Evolutionary conservation across 2,329 filamentous ascomycete genomes (phyloP).

Genomic region (Microdochium trichocladiopsis): DNA sequence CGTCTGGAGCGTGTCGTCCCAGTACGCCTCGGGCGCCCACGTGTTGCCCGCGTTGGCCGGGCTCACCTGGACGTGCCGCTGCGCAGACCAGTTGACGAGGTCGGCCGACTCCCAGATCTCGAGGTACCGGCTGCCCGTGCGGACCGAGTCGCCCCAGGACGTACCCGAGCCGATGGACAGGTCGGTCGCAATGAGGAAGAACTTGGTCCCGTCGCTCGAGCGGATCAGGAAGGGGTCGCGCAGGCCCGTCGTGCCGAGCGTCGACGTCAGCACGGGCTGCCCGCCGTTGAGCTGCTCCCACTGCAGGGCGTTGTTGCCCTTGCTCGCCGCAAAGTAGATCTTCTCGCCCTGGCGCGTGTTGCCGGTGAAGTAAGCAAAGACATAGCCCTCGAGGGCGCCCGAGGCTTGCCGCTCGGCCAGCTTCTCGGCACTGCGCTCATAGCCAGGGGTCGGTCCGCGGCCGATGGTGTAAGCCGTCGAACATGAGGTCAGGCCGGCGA

Average conservation of each 20-base stretch:
- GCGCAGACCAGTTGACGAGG: slow-evolving; percentile 40
- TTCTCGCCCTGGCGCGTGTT: slow-evolving; percentile 37
- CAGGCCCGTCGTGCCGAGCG: slow-evolving; percentile 38
- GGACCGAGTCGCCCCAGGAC: slow-evolving; percentile 39
- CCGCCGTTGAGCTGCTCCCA: slow-evolving; percentile 43
- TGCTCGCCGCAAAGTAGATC: slow-evolving; percentile 42
- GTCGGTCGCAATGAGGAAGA: slow-evolving; percentile 44
- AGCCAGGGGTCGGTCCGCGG: not conserved
- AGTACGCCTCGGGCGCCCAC: slow-evolving; percentile 46
- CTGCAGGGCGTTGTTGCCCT: slow-evolving; percentile 42
- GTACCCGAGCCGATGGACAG: slow-evolving; percentile 47
- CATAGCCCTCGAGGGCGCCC: slow-evolving; percentile 34
- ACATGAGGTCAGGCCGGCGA: not conserved
- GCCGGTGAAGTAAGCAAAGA: slow-evolving; percentile 44
- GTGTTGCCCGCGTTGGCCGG: slow-evolving; percentile 43
- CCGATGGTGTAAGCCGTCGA: not conserved
- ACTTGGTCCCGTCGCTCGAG: slow-evolving; percentile 40
- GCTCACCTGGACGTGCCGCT: slow-evolving; percentile 41
- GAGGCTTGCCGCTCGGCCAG: slow-evolving; percentile 5
- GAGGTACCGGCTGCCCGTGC: slow-evolving; percentile 39
- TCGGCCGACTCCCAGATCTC: slow-evolving; percentile 47
- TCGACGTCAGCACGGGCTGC: slow-evolving; percentile 36
- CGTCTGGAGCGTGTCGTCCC: slow-evolving; percentile 30
- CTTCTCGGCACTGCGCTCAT: slow-evolving; percentile 21
- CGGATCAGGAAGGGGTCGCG: slow-evolving; percentile 47